Percentiles rank a stretch among this genome's conserved stretches.
Evolutionary conservation across 768 basidiomycete species (phyloP).

Genomic region (Leucocoprinus leucothites): DNA sequence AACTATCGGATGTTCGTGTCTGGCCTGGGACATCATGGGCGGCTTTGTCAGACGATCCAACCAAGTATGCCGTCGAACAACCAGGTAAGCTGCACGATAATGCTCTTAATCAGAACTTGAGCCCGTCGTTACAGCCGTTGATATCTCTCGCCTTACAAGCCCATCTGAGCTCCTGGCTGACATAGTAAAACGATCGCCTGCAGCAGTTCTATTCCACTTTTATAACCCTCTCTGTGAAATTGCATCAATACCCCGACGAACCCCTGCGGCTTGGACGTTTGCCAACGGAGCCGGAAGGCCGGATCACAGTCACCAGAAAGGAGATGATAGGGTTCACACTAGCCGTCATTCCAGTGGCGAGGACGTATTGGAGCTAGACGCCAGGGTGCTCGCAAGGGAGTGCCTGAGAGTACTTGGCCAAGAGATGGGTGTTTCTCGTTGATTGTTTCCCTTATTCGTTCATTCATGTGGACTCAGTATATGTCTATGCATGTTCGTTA

Average conservation of each 20-base stretch:
- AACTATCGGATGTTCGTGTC: constrained; percentile 68
- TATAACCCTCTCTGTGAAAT: constrained; percentile 80
- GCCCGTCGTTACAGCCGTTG: constrained; percentile 19
- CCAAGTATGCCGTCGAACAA: constrained; percentile 47
- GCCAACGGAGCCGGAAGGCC: constrained; percentile 14
- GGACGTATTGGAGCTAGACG: constrained; percentile 53
- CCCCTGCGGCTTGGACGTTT: constrained; percentile 66
- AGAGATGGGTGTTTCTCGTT: constrained; percentile 59
- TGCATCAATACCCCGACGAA: constrained; percentile 63
- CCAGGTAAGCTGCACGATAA: constrained; percentile 44
- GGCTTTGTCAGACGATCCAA: constrained; percentile 63
- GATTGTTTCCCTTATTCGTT: not conserved
- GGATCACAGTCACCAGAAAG: constrained; percentile 14
- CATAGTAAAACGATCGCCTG: constrained; percentile 67
- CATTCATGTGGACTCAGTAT: not conserved
- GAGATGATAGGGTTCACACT: constrained; percentile 14
- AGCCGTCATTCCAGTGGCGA: not conserved
- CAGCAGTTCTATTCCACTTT: constrained; percentile 87
- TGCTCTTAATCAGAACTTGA: not conserved
- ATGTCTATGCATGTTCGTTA: not conserved
- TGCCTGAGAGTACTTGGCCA: constrained; percentile 69
- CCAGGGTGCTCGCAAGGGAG: constrained; percentile 59
- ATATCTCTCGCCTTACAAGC: constrained; percentile 37
- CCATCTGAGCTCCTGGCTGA: constrained; percentile 62
- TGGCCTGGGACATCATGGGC: constrained; percentile 80